Evolutionary conservation across 176 grass and related monocot species (phyloP), one percentile per base, ranked within the genome.

Genomic region (Microstegium vimineum): DNA sequence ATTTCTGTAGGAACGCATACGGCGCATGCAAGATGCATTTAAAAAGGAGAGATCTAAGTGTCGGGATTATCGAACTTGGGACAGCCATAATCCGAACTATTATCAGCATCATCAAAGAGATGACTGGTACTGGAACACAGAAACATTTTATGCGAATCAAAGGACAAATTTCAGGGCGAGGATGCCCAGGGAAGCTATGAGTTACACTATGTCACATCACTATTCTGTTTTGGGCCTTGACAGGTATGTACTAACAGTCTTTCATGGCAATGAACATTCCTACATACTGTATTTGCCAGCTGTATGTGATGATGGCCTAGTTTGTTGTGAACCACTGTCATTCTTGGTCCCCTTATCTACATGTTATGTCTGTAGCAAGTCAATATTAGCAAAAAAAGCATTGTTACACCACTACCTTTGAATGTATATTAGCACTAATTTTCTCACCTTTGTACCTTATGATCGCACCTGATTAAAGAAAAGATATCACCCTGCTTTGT

Each of bases 151-250:
- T 89, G 80, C 72, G 10, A 90, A 97, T 87, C 73, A 78, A 90
- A 81, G 82, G 62, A 83, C 78, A 84, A 91, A 86, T 74, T 97
- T 79, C 65, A 89, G 60, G 80, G 91, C 82, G 5, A 88, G 57
- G 79, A 79, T 71, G 62, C 73, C 85, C 11, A 73, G 63, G 37
- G 83, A 85, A 83, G 59, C 63, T 45, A 40, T 66, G 36, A 83
- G 35, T 49, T 86, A 71, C 31, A 26, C 65, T 30, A 81, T 90
- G 85, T 91, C 86, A 37, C 88, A 89, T 83, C 94, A 97, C 74
- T 97, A 97, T 75, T 80, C 89, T 60, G 12, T 91, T 71, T 86
- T 97, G 84, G 94, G 91, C 22, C 91, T 97, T 66, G 85, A 90
- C 65, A 91, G 91, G 94, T 94, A 91, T 69, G 6, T 22, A 70